phyloP scores from a whole-genome alignment of 2,329 filamentous ascomycete species.

The Cadophora gregata region DNA sequence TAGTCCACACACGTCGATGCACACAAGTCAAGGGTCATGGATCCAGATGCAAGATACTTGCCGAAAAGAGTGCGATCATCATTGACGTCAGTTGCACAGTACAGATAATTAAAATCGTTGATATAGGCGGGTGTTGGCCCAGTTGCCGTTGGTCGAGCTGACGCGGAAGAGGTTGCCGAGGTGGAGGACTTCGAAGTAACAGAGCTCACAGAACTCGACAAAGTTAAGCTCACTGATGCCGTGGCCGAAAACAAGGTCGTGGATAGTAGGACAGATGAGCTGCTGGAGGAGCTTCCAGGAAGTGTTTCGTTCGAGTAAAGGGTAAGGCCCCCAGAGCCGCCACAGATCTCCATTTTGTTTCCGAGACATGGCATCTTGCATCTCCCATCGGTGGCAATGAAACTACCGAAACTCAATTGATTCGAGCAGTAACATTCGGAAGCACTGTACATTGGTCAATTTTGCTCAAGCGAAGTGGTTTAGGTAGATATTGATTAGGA shows the following conservation, averaged over 20 bases:
- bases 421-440: constrained; percentile 44
- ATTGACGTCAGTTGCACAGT: neutral
- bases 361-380: constrained; percentile 35
- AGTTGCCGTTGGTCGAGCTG: constrained; percentile 8
- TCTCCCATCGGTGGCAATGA: constrained; percentile 19
- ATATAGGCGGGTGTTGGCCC: constrained; percentile 2
- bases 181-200: neutral
- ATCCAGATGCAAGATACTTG: neutral
- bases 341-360: constrained; percentile 19
- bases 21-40: neutral
- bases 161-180: constrained; percentile 3
- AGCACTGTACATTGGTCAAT: neutral
- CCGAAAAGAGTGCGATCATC: neutral
- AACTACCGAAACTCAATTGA: constrained; percentile 24
- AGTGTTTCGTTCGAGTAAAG: constrained; percentile 19
- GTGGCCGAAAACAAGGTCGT: neutral
- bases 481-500: neutral
- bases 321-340: constrained; percentile 18
- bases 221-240: neutral
- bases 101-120: neutral
- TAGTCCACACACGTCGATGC: neutral
- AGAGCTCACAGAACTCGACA: neutral
- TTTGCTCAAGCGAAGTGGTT: neutral
- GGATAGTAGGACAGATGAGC: neutral
- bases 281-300: constrained; percentile 14